Evolutionary conservation across 208 protist genomes (phyloP).

Genomic region (Wallacemonas sp.): DNA sequence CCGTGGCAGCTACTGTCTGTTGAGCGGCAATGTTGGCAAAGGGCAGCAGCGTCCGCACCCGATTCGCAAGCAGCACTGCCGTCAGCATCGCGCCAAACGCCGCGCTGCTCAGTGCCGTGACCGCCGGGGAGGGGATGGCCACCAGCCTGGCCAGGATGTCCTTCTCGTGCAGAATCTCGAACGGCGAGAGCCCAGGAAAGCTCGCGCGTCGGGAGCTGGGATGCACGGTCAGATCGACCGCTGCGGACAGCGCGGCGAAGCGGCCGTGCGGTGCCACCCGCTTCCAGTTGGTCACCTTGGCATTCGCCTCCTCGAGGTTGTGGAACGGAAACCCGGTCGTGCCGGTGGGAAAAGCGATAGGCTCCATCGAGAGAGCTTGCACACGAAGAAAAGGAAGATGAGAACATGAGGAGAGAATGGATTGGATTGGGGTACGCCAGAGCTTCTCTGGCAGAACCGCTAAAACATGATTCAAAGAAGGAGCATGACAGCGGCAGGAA

Average conservation of each 20-base stretch:
- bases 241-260: constrained; percentile 15
- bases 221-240: constrained; percentile 43
- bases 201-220: constrained; percentile 28
- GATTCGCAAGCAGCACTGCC: constrained; percentile 20
- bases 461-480: too few relatives aligned
- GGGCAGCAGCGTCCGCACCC: not conserved
- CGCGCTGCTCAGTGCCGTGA: constrained; percentile 38
- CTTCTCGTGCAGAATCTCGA: constrained; percentile 29
- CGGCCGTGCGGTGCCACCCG: constrained; percentile 25
- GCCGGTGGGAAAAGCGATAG: not conserved
- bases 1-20: not conserved
- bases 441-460: too few relatives aligned
- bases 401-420: constrained; percentile 1
- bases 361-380: not conserved
- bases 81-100: constrained; percentile 35
- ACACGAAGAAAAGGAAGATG: constrained; percentile 2
- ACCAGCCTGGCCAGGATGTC: constrained; percentile 41
- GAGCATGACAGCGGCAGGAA: too few relatives aligned
- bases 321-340: constrained; percentile 16
- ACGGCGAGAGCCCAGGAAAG: constrained; percentile 39
- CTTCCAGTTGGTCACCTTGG: constrained; percentile 51
- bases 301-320: constrained; percentile 31
- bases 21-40: not conserved
- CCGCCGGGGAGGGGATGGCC: constrained; percentile 34
- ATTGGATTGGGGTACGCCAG: too few relatives aligned